These are phyloP conservation scores for Russula compacta DNA, from an alignment of 768 basidiomycete genomes.

Conservation along the genomic window DNA sequence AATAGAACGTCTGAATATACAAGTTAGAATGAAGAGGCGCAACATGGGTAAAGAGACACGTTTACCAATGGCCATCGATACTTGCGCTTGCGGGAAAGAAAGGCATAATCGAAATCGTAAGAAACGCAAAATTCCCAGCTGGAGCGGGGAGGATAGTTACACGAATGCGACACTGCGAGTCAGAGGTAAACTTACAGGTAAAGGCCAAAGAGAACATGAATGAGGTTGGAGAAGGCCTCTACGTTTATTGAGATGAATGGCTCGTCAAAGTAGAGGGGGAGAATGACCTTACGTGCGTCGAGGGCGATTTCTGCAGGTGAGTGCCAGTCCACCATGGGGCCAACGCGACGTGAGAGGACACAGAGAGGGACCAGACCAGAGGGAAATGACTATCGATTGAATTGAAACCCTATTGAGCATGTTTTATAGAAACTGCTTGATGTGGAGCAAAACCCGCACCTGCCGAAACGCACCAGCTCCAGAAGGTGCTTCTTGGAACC, in stretches of 20 bases:
- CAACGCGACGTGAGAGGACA: background rate
- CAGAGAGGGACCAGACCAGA: background rate
- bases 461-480: background rate
- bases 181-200: slow-evolving; percentile 31
- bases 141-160: background rate
- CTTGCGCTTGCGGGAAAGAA: slow-evolving; percentile 32
- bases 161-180: background rate
- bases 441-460: background rate
- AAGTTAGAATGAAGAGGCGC: background rate
- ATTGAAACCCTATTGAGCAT: background rate
- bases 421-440: background rate
- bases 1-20: slow-evolving; percentile 35
- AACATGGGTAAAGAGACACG: background rate
- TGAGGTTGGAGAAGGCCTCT: slow-evolving; percentile 34
- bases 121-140: slow-evolving; percentile 40
- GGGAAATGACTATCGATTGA: background rate
- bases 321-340: slow-evolving; percentile 34
- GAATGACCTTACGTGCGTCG: slow-evolving; percentile 28
- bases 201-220: slow-evolving; percentile 37
- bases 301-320: slow-evolving; percentile 31
- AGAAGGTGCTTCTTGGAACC: slow-evolving; percentile 1
- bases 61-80: slow-evolving; percentile 40
- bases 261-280: background rate
- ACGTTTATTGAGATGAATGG: background rate
- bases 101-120: slow-evolving; percentile 35